phyloP scores from a whole-genome alignment of 1,139 yeast genomes.

The Candida sojae region DNA sequence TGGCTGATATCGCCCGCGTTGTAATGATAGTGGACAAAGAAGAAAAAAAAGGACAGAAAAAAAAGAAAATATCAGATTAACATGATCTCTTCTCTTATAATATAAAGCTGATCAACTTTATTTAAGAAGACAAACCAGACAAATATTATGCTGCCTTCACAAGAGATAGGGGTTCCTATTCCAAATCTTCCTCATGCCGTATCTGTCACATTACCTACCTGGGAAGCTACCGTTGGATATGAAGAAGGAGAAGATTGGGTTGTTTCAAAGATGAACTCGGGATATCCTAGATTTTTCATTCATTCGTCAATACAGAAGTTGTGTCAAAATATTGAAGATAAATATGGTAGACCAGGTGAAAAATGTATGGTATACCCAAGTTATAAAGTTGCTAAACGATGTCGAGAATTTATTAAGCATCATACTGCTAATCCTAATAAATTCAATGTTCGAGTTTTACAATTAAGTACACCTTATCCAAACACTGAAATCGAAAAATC shows the following conservation, averaged over 20 bases:
- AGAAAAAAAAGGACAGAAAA: neutral
- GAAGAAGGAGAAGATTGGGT: conserved; percentile 91
- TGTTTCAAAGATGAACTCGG: conserved; percentile 75
- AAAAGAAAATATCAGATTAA: neutral
- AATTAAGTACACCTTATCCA: conserved; percentile 75
- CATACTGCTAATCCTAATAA: conserved; percentile 25
- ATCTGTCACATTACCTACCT: conserved; percentile 89
- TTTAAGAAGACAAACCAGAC: neutral
- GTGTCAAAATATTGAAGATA: conserved; percentile 46
- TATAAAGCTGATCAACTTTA: neutral
- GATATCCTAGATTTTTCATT: conserved; percentile 87
- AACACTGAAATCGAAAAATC: conserved; percentile 57
- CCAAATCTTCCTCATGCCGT: conserved; percentile 94
- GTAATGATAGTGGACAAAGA: neutral
- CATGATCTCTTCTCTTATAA: too few relatives aligned
- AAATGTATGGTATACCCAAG: conserved; percentile 75
- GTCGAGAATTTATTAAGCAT: conserved; percentile 70
- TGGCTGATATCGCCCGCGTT: too few relatives aligned
- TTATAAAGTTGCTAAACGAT: conserved; percentile 75
- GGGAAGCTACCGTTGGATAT: conserved; percentile 91
- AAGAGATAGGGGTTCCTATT: conserved; percentile 75
- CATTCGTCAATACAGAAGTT: conserved; percentile 72
- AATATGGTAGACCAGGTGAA: conserved; percentile 80
- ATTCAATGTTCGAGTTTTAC: conserved; percentile 63
- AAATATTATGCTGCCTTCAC: conserved; percentile 26